Evolutionary conservation across 306 rosid species (phyloP).

Genomic region (Clitoria ternatea): DNA sequence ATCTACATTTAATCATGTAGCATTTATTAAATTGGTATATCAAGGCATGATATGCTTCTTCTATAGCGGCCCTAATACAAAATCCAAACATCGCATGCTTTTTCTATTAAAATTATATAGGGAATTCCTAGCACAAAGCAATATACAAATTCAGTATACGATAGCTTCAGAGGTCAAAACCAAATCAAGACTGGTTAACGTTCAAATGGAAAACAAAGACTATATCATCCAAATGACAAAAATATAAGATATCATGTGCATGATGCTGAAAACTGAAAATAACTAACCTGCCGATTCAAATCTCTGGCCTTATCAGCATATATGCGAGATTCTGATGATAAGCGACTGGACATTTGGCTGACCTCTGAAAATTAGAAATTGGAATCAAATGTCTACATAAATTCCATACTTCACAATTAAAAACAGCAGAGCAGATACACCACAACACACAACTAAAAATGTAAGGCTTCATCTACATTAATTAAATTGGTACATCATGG

Average conservation of each 20-base stretch:
- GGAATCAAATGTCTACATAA: conserved; percentile 7
- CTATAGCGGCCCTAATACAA: background rate
- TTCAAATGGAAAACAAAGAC: background rate
- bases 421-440: conserved; percentile 8
- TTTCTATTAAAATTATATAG: conserved; percentile 6
- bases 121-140: conserved; percentile 6
- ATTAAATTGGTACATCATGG: too few relatives aligned
- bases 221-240: background rate
- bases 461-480: too few relatives aligned
- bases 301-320: conserved; percentile 96
- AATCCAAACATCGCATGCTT: background rate
- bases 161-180: conserved; percentile 3
- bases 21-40: background rate
- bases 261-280: conserved; percentile 20
- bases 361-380: conserved; percentile 74
- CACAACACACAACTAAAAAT: conserved; percentile 1
- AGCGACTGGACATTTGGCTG: conserved; percentile 93
- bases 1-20: too few relatives aligned
- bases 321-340: conserved; percentile 89
- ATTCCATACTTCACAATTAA: background rate
- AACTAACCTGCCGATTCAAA: conserved; percentile 85
- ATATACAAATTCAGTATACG: background rate
- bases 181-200: background rate
- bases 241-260: background rate
- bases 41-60: background rate